Conservation (phyloP, 192 early-diverging fungal genomes). For the Gaertneriomyces sp. region DNA sequence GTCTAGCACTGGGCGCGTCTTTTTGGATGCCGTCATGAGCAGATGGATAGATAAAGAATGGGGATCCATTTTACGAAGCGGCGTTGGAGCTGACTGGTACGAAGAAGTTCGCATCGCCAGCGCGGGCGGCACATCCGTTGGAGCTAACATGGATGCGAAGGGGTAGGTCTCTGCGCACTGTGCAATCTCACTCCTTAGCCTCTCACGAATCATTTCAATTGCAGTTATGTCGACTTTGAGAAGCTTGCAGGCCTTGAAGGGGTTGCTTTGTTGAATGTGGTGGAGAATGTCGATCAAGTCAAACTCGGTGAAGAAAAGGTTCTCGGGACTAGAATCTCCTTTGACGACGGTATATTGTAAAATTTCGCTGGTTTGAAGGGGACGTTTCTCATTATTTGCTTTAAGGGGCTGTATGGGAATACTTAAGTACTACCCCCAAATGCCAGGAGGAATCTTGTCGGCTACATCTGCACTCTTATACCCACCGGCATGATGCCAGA, state of each 20-base stretch:
- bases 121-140: slow-evolving; percentile 64
- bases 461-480: slow-evolving; percentile 78
- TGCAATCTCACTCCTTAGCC: not conserved
- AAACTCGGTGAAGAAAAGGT: slow-evolving; percentile 57
- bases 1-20: slow-evolving; percentile 68
- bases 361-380: slow-evolving; percentile 24
- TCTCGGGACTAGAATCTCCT: slow-evolving; percentile 75
- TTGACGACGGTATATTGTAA: slow-evolving; percentile 71
- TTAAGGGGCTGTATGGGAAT: not conserved
- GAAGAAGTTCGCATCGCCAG: too few species aligned
- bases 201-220: not conserved
- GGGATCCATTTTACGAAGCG: slow-evolving; percentile 79
- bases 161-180: slow-evolving; percentile 37
- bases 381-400: slow-evolving; percentile 20
- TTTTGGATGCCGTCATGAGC: slow-evolving; percentile 70
- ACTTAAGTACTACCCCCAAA: slow-evolving; percentile 4
- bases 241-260: slow-evolving; percentile 83
- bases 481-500: slow-evolving; percentile 64
- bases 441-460: slow-evolving; percentile 47
- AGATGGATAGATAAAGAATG: slow-evolving; percentile 47
- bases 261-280: slow-evolving; percentile 80
- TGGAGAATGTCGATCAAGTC: slow-evolving; percentile 70
- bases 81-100: slow-evolving; percentile 63
- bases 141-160: slow-evolving; percentile 79
- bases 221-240: slow-evolving; percentile 81